phyloP scores from a whole-genome alignment of 371 early-diverging fungal genomes.

The Apophysomyces ossiformis region DNA sequence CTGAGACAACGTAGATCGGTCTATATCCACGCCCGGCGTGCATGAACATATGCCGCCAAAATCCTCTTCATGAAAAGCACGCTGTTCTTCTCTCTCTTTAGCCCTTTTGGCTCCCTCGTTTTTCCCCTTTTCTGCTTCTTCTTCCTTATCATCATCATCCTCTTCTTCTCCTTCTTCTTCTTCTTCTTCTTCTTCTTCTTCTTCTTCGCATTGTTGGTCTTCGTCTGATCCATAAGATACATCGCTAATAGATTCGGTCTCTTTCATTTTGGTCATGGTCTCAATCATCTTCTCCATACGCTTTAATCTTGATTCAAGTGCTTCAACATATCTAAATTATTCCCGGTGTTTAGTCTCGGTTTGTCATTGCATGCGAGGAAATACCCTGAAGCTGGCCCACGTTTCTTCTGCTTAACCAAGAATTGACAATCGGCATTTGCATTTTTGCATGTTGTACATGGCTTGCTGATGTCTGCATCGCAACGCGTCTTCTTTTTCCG shows the following conservation, averaged over 20 bases:
- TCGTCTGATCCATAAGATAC: conserved; percentile 6
- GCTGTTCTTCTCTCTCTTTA: background rate
- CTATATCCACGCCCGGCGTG: background rate
- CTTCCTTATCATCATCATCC: no score
- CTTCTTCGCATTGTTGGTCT: background rate
- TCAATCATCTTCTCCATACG: conserved; percentile 41
- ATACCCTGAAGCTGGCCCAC: conserved; percentile 40
- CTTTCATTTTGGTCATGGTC: conserved; percentile 3
- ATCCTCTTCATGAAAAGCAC: background rate
- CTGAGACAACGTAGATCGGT: conserved; percentile 2
- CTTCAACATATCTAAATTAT: conserved; percentile 35
- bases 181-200: no score
- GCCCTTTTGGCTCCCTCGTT: background rate
- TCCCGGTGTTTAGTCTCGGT: background rate
- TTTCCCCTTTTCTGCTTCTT: background rate
- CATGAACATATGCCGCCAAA: background rate
- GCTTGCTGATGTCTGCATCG: conserved; percentile 30
- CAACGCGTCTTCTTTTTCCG: conserved; percentile 25
- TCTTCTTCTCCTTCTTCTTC: no score
- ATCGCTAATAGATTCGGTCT: background rate
- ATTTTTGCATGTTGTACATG: conserved; percentile 40
- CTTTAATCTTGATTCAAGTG: conserved; percentile 35
- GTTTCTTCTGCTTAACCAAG: conserved; percentile 39
- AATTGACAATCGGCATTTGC: conserved; percentile 33
- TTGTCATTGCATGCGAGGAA: background rate